These are phyloP conservation scores for Sporobolomyces pararoseus DNA, from an alignment of 768 basidiomycete species.

Conservation along the genomic window DNA sequence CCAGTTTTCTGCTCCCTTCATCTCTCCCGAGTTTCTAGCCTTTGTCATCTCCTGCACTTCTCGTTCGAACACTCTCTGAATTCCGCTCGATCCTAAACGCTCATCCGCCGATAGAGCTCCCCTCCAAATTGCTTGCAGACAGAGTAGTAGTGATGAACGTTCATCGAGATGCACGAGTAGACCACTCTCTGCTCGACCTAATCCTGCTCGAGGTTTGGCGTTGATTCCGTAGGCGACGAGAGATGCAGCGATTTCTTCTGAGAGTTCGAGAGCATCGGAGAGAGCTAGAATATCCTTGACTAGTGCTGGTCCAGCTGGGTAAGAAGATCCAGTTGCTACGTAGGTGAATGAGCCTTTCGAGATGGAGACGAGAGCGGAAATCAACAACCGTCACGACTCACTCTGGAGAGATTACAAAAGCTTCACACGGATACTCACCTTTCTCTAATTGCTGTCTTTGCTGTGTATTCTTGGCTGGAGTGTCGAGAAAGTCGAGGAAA, in stretches of 20 bases:
- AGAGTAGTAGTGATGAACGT: conserved; percentile 19
- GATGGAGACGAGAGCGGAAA: background rate
- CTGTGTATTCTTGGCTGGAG: conserved; percentile 35
- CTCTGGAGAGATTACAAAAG: no score
- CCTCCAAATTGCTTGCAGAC: conserved; percentile 35
- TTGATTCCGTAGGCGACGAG: conserved; percentile 56
- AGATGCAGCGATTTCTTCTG: conserved; percentile 70
- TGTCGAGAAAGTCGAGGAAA: conserved; percentile 42
- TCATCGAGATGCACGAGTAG: conserved; percentile 39
- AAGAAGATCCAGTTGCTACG: conserved; percentile 42
- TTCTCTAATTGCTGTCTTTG: conserved; percentile 45
- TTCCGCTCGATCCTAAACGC: conserved; percentile 27
- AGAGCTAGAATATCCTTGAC: conserved; percentile 78
- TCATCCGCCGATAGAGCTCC: conserved; percentile 37
- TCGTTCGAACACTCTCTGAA: conserved; percentile 29
- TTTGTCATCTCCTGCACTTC: conserved; percentile 39
- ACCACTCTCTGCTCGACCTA: conserved; percentile 45
- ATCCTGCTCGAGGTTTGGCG: conserved; percentile 60
- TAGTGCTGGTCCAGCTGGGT: conserved; percentile 66
- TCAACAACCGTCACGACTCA: background rate
- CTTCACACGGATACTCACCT: conserved; percentile 20
- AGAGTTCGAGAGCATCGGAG: conserved; percentile 72
- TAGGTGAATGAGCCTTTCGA: conserved; percentile 40
- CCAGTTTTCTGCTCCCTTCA: conserved; percentile 36
- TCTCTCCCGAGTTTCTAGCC: conserved; percentile 30